Conservation (phyloP, 495 filamentous ascomycete genomes). For the Parachaetomium inaequale region DNA sequence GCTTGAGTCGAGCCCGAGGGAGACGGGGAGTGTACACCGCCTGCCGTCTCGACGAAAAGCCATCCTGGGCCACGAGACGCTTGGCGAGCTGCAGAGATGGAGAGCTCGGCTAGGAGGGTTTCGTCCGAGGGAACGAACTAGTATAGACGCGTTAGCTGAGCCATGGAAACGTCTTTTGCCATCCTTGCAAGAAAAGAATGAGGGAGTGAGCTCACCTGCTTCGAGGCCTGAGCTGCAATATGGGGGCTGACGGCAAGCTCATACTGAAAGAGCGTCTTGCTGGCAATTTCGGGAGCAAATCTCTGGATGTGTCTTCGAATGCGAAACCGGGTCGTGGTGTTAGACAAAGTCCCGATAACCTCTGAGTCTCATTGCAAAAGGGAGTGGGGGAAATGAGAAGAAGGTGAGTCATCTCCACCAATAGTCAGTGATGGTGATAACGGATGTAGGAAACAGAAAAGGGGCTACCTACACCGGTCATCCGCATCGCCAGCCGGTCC, state of each 20-base stretch:
- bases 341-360: not conserved
- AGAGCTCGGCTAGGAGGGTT: slow-evolving; percentile 45
- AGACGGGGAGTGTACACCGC: slow-evolving; percentile 69
- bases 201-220: slow-evolving; percentile 29
- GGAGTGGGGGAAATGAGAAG: not conserved
- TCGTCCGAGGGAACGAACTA: slow-evolving; percentile 47
- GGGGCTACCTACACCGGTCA: slow-evolving; percentile 48
- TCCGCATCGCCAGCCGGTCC: slow-evolving; percentile 65
- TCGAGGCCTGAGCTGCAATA: slow-evolving; percentile 51
- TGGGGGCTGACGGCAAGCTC: slow-evolving; percentile 70
- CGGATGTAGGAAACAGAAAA: not conserved
- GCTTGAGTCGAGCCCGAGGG: slow-evolving; percentile 72
- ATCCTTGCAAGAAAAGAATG: not conserved
- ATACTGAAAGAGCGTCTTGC: slow-evolving; percentile 63
- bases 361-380: not conserved
- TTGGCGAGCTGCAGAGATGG: slow-evolving; percentile 40
- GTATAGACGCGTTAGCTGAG: not conserved
- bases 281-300: slow-evolving; percentile 47
- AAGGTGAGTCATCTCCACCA: not conserved
- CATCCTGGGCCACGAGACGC: slow-evolving; percentile 41
- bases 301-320: slow-evolving; percentile 52
- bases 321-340: not conserved
- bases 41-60: slow-evolving; percentile 70
- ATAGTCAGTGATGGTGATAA: not conserved
- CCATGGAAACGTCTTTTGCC: too few species aligned